Conservation (phyloP, 768 basidiomycete species). For the Candolleomyces efflorescens region DNA sequence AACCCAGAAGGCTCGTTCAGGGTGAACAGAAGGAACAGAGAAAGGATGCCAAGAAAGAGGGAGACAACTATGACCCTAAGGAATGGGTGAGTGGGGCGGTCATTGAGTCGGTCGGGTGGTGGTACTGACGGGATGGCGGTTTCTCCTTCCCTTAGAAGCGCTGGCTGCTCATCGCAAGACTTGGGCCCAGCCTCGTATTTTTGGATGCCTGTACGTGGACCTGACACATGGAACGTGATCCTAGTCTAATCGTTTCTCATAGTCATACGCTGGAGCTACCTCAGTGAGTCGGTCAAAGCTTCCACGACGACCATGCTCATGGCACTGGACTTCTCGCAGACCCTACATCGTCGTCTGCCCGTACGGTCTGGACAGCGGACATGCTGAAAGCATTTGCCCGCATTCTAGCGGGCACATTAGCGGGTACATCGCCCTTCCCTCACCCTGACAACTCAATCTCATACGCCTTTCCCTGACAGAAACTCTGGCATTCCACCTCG, state of each 20-base stretch:
- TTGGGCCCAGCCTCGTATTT: conserved; percentile 55
- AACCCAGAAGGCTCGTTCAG: conserved; percentile 44
- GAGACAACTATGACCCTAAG: not conserved
- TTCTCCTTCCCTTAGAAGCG: conserved; percentile 49
- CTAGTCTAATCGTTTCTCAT: not conserved
- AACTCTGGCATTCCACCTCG: conserved; percentile 69
- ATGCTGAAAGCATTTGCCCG: conserved; percentile 47
- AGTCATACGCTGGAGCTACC: conserved; percentile 80
- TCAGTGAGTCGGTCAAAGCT: conserved; percentile 36
- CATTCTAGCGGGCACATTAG: conserved; percentile 60
- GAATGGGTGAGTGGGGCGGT: not conserved
- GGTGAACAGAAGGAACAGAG: conserved; percentile 15
- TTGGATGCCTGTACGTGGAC: conserved; percentile 67
- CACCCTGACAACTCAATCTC: not conserved
- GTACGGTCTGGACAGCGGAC: conserved; percentile 50
- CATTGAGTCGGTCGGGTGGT: not conserved
- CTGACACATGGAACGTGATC: conserved; percentile 4
- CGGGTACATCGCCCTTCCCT: conserved; percentile 37
- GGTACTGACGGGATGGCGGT: not conserved
- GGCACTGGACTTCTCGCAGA: conserved; percentile 23
- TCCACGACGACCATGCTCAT: not conserved
- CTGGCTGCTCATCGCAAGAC: conserved; percentile 54
- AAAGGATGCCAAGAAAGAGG: not conserved
- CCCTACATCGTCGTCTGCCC: conserved; percentile 29
- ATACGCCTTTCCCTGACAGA: conserved; percentile 37